Percentiles rank a stretch among this genome's conserved stretches.
These are phyloP conservation scores for Phytophthora cactorum DNA, from an alignment of 352 stramenopile species.

Conservation along the genomic window DNA sequence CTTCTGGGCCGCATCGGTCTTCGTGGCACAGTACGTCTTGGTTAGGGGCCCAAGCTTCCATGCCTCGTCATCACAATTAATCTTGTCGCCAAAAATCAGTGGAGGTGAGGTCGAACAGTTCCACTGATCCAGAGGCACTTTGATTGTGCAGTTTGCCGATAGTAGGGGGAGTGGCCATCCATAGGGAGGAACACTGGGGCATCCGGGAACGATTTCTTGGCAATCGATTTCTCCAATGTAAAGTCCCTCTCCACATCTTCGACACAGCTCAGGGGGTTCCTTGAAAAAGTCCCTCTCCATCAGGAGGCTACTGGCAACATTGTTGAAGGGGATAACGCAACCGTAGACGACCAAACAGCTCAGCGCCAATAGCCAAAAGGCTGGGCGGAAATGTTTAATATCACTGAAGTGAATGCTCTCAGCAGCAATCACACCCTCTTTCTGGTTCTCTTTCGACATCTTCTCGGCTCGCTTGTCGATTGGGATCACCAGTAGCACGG, in stretches of 20 bases:
- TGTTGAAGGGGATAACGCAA: conserved; percentile 95
- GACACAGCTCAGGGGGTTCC: conserved; percentile 52
- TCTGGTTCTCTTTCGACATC: conserved; percentile 27
- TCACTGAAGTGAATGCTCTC: conserved; percentile 77
- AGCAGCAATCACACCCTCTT: conserved; percentile 24
- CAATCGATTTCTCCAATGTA: conserved; percentile 67
- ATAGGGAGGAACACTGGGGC: conserved; percentile 72
- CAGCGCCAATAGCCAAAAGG: conserved; percentile 92
- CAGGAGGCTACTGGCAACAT: conserved; percentile 91
- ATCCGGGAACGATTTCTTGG: conserved; percentile 47
- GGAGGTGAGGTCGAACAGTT: conserved; percentile 62
- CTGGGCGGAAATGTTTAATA: conserved; percentile 77
- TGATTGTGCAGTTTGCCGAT: conserved; percentile 77
- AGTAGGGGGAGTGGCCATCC: conserved; percentile 76
- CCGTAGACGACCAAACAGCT: conserved; percentile 94
- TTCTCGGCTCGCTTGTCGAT: conserved; percentile 79
- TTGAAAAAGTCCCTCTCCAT: conserved; percentile 93
- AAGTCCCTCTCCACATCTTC: conserved; percentile 59
- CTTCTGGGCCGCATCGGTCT: conserved; percentile 63
- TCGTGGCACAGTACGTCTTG: conserved; percentile 64
- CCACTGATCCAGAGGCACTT: conserved; percentile 60
- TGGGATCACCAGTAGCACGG: conserved; percentile 75
- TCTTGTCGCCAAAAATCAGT: conserved; percentile 69
- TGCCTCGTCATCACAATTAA: conserved; percentile 78
- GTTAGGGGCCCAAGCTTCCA: conserved; percentile 76